phyloP scores from a whole-genome alignment of 257 asterid species.

The Solanum paucissectum region DNA sequence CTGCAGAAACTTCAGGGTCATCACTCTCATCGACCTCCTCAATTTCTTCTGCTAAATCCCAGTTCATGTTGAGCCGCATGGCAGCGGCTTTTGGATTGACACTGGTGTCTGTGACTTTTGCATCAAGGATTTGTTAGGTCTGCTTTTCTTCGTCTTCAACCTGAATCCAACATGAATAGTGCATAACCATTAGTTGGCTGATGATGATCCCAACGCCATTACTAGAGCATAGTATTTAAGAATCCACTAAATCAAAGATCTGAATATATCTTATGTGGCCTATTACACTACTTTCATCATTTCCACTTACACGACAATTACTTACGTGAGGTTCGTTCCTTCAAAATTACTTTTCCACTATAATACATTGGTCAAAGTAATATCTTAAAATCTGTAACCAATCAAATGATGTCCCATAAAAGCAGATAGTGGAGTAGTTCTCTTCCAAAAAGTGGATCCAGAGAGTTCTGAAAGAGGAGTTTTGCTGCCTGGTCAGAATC shows the following conservation, averaged over 20 bases:
- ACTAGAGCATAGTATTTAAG: not conserved
- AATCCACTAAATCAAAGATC: not conserved
- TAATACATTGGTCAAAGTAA: not conserved
- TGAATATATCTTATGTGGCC: not conserved
- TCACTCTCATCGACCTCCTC: conserved; percentile 23
- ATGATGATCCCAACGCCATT: not conserved
- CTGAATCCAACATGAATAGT: conserved; percentile 7
- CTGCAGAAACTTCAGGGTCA: not conserved
- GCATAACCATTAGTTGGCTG: not conserved
- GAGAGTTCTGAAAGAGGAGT: not conserved
- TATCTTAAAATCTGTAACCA: not conserved
- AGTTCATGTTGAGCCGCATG: conserved; percentile 64
- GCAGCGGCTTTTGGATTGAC: conserved; percentile 61
- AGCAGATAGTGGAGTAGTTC: not conserved
- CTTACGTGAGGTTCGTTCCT: not conserved
- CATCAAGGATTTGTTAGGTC: conserved; percentile 50
- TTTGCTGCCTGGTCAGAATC: not conserved
- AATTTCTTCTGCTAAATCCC: conserved; percentile 84
- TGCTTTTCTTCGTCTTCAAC: conserved; percentile 36
- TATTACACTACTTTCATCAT: not conserved
- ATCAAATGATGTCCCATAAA: not conserved
- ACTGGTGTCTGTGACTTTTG: conserved; percentile 67
- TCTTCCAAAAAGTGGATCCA: not conserved
- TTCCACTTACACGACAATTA: not conserved
- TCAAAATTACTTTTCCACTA: not conserved